phyloP scores from a whole-genome alignment of 148 eudicot species.

The Diospyros kaki region DNA sequence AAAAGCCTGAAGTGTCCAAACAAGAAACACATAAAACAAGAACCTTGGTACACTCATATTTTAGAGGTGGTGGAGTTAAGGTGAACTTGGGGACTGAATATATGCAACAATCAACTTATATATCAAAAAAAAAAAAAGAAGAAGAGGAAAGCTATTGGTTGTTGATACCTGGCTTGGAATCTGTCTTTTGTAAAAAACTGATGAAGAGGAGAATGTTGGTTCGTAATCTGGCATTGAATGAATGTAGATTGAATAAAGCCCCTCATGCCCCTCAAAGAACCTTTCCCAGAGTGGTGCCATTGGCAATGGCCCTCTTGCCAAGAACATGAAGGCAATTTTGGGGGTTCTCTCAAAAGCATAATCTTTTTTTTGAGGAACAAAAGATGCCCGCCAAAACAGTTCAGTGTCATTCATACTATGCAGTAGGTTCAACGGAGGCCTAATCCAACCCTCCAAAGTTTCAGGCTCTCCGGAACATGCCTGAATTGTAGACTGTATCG shows the following conservation, averaged over 20 bases:
- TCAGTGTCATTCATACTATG: conserved; percentile 38
- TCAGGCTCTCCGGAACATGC: conserved; percentile 20
- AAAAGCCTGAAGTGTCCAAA: too few species aligned
- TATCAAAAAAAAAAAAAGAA: too few species aligned
- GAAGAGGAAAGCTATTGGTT: too few species aligned
- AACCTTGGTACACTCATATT: too few species aligned
- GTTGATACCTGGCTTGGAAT: conserved; percentile 48
- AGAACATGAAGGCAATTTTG: conserved; percentile 53
- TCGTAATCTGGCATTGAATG: conserved; percentile 35
- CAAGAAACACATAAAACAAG: too few species aligned
- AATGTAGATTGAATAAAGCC: conserved; percentile 39
- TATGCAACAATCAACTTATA: too few species aligned
- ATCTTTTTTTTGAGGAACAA: conserved; percentile 22
- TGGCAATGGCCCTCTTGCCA: conserved; percentile 47
- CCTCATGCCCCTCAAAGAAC: conserved; percentile 41
- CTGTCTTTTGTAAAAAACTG: conserved; percentile 37
- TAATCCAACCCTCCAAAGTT: conserved; percentile 29
- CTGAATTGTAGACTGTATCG: conserved; percentile 10
- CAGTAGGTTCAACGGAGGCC: conserved; percentile 26
- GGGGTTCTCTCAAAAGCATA: conserved; percentile 46
- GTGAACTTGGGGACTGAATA: background rate
- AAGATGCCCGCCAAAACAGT: conserved; percentile 48
- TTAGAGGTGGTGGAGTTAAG: background rate
- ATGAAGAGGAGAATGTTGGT: conserved; percentile 24
- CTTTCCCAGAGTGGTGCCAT: conserved; percentile 52